Conservation (phyloP, 371 early-diverging fungal species). For the Apophysomyces variabilis region DNA sequence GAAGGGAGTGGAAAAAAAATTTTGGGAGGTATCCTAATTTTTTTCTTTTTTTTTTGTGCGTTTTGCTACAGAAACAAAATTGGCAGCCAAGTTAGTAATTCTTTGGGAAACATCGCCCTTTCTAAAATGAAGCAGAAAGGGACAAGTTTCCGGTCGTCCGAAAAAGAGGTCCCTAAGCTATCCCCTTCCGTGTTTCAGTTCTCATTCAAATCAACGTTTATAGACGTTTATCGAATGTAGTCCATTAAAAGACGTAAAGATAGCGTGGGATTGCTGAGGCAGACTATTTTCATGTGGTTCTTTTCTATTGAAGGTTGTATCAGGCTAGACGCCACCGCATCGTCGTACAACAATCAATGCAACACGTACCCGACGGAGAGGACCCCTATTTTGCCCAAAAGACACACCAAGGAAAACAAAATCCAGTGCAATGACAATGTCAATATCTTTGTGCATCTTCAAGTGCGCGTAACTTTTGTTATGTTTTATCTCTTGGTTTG, state of each 20-base stretch:
- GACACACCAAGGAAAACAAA: neutral
- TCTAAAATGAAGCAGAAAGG: constrained; percentile 13
- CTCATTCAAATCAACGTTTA: constrained; percentile 16
- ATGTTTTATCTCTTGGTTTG: neutral
- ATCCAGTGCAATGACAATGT: neutral
- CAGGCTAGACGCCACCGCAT: neutral
- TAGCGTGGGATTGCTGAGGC: neutral
- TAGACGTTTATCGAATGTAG: neutral
- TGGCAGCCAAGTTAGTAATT: constrained; percentile 12
- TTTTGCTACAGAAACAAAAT: constrained; percentile 10
- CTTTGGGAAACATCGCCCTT: constrained; percentile 12
- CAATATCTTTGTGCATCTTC: neutral
- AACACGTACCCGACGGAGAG: constrained; percentile 1
- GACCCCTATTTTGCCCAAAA: neutral
- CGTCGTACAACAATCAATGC: constrained; percentile 12
- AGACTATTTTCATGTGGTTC: constrained; percentile 1
- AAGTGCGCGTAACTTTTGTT: neutral
- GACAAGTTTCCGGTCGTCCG: constrained; percentile 10
- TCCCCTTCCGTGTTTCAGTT: constrained; percentile 23
- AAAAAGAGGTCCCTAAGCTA: constrained; percentile 14
- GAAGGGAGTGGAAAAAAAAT: constrained; percentile 13
- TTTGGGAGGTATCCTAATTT: constrained; percentile 6
- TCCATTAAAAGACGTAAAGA: neutral
- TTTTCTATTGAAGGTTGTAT: constrained; percentile 7
- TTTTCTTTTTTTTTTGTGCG: constrained; percentile 10